Base-by-base conservation (phyloP, 2,329 filamentous ascomycete species). In the Alternaria solani region DNA sequence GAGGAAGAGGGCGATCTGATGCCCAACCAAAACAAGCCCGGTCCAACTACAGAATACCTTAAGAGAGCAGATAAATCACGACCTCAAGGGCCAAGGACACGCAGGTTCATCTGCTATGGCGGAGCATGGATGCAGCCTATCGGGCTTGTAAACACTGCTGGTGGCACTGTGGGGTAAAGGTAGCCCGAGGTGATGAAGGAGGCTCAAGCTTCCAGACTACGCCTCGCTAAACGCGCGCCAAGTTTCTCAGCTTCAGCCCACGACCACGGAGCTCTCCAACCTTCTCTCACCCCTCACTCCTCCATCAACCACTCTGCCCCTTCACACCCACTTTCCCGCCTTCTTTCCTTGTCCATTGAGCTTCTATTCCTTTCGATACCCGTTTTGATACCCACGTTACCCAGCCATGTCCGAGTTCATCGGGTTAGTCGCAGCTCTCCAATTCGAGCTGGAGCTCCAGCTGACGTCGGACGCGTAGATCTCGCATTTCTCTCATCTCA, bases 401-500 rank as follows among this genome's bases (percentile, higher is more conserved):
- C 48, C 66, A 68, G 73, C 70, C 64, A 88, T 88, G 86, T 85
- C 85, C 65, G 86, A 88, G 81, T 88, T 85, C 79, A 87, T 88
- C 71, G 86, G 85, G 85, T 87, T 56, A 74, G 82, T 80, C 62
- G 61, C 74, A 75, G 65, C 72, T 68, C 78, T 75, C 75, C 68
- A 61, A 47, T 51, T 69, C 64, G 56, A 64, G 59, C 58, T 69
- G 58, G 65, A 78, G 75, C 75, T 79, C 61, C 62, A 62, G 62
- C 75, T 79, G 65, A 79, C 73, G 54, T 65, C 69, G 55, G 65
- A 59, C 55, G 66, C 67, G 72, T 81, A 94, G 93, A 82, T 92
- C 94, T 82, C 91, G 91, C 79, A 97, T 97, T 85, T 97, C 93
- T 65, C 88, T 97, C 83, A 95, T 97, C 81, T 97, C 94, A 63